Conservation (phyloP, 176 grass and related monocot genomes). For the Canna indica region DNA sequence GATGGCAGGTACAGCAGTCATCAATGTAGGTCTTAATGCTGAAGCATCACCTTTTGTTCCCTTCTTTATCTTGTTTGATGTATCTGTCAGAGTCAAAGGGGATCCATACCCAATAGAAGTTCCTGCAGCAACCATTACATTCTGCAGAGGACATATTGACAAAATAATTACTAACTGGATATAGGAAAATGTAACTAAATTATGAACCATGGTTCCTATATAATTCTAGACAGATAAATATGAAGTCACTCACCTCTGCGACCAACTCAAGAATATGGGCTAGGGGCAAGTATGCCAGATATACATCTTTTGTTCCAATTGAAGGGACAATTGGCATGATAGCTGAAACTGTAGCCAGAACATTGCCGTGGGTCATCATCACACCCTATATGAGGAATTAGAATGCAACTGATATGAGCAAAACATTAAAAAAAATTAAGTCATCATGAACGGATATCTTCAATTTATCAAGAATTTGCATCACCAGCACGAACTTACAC, state of each 20-base stretch:
- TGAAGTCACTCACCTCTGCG: slow-evolving; percentile 45
- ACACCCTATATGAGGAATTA: slow-evolving; percentile 46
- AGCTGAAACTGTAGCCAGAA: slow-evolving; percentile 58
- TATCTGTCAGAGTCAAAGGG: slow-evolving; percentile 75
- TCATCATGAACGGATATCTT: background rate
- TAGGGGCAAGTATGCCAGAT: slow-evolving; percentile 73
- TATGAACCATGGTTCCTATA: background rate
- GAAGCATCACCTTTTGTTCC: slow-evolving; percentile 89
- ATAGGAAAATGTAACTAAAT: slow-evolving; percentile 23
- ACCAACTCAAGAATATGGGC: slow-evolving; percentile 89
- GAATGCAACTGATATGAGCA: slow-evolving; percentile 2
- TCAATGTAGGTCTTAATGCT: slow-evolving; percentile 59
- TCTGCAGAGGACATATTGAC: slow-evolving; percentile 17
- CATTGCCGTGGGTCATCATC: slow-evolving; percentile 87
- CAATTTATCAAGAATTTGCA: background rate
- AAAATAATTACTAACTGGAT: background rate
- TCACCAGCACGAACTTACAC: background rate
- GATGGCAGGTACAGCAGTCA: slow-evolving; percentile 84
- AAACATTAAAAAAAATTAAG: background rate
- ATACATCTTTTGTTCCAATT: slow-evolving; percentile 49
- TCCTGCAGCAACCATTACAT: slow-evolving; percentile 79
- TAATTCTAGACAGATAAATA: slow-evolving; percentile 9
- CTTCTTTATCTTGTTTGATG: slow-evolving; percentile 89
- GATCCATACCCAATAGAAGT: slow-evolving; percentile 64
- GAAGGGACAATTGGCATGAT: slow-evolving; percentile 65